Evolutionary conservation across 2,329 filamentous ascomycete species (phyloP), one percentile per base, ranked within the genome.

Genomic region (Endocalyx cinctus): DNA sequence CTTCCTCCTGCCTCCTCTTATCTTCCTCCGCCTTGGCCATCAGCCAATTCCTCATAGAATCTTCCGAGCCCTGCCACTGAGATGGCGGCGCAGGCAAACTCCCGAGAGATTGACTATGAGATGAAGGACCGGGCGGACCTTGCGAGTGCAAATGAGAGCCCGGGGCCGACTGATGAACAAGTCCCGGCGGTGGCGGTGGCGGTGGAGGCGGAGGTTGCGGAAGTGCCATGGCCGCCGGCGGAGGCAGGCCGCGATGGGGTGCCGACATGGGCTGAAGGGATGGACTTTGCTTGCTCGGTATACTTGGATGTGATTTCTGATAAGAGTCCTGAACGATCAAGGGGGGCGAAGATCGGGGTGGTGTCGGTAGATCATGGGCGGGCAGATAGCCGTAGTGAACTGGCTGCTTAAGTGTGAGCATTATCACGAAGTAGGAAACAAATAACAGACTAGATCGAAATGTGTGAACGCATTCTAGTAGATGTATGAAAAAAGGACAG

Each of bases 1-100:
- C 82, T 58, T 87, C 82, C 58, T 88, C 83, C 59, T 87, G 83
- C 53, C 66, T 79, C 40, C 79, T 72, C 52, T 71, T 77, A 51
- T 88, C 84, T 52, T 88, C 84, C 57, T 88, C 84, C 1, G 77
- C 67, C 57, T 81, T 86, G 33, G 83, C 79, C 34, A 74, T 62
- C 15, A 87, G 64, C 83, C 83, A 88, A 34, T 70, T 74, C 41
- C 74, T 77, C 79, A 85, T 84, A 3, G 78, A 73, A 23, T 87
- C 82, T 50, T 86, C 82, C 20, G 74, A 68, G 29, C 72, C 74
- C 51, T 82, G 76, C 74, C 80, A 84, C 54, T 79, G 74, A n/a
- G n/a, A n/a, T 25, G 74, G 71, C 17, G 81, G 78, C 18, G 74
- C 67, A n/a, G 81, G 81, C 25, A 84, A 62, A 39, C 76, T 68